Evolutionary conservation across 139 green algal genomes (phyloP).

Genomic region (Chlorella sp.): DNA sequence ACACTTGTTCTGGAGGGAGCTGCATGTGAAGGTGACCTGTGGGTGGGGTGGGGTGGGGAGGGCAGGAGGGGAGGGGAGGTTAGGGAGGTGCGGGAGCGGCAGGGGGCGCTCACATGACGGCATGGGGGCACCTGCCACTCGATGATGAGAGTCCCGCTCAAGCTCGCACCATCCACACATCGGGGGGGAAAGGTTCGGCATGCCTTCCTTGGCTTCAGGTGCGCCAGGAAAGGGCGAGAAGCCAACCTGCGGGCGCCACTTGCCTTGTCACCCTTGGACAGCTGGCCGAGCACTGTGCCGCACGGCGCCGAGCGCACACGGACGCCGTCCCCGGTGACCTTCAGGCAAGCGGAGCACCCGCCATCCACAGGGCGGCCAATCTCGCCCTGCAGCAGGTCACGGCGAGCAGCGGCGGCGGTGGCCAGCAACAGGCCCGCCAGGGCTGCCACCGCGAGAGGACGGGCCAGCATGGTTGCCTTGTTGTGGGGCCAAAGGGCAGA

Average conservation of each 20-base stretch:
- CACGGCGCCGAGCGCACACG: neutral
- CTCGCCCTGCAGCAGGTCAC: too few relatives aligned
- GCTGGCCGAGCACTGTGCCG: neutral
- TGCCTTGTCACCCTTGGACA: constrained; percentile 4
- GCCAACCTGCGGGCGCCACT: neutral
- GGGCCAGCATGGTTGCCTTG: neutral
- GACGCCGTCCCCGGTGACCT: neutral
- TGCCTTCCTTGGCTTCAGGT: neutral
- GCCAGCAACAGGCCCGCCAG: neutral
- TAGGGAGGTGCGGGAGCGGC: neutral
- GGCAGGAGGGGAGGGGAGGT: neutral
- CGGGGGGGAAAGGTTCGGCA: neutral
- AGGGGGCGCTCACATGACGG: neutral
- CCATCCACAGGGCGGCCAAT: too few relatives aligned
- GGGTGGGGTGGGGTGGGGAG: neutral
- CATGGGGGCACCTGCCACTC: neutral
- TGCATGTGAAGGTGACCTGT: neutral
- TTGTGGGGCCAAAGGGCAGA: too few relatives aligned
- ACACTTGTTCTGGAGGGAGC: neutral
- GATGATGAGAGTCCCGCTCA: neutral
- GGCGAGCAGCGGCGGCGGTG: too few relatives aligned
- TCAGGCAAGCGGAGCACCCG: neutral
- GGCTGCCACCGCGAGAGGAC: neutral
- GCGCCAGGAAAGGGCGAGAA: neutral
- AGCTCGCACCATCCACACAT: neutral